Evolutionary conservation across 495 filamentous ascomycete genomes (phyloP), one percentile per base, ranked within the genome.

Genomic region (Talaromyces adpressus): DNA sequence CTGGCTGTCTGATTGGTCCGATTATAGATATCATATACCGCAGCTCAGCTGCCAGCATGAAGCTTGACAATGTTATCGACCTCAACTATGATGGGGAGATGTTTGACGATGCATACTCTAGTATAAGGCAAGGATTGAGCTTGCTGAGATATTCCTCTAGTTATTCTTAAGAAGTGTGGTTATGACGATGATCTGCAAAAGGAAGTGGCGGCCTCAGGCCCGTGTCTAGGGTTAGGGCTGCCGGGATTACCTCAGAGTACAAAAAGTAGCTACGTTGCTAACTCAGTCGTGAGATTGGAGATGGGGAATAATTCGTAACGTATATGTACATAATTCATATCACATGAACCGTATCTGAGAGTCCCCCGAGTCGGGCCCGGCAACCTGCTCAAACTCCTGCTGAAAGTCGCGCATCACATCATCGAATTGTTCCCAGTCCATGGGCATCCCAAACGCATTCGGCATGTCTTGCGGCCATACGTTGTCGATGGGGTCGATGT

Each of bases 331-430:
- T 59, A 34, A 9, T 22, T 8, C 39, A 32, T 49, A 18, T 62
- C 18, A 62, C 45, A 62, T 27, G 39, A 62, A 62, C 4, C 27
- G 22, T 25, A 62, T 53, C 8, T 51, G 60, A 7, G 18, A 64
- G 62, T 75, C 71, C 25, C 66, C 70, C 3, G 66, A 59, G 1
- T 65, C 65, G 4, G 16, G 62, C n/a, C 52, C 58, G 3, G 63
- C 20, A 32, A 70, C 69, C 29, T 70, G 66, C 0, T 75, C 72
- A 51, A 80, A 56, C 39, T 80, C 77, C 66, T 73, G 72, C 53
- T 82, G 75, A 62, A 80, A 82, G 32, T 82, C 79, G 4, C 77
- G 76, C 75, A 82, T 78, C 30, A 82, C 80, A 27, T 78, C 72
- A 54, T 81, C 79, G 77, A 80, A 81, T 27, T 80, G 76, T 29